These are phyloP conservation scores for Debaryomyces coudertii DNA, from an alignment of 1,139 yeast genomes.

Conservation along the genomic window DNA sequence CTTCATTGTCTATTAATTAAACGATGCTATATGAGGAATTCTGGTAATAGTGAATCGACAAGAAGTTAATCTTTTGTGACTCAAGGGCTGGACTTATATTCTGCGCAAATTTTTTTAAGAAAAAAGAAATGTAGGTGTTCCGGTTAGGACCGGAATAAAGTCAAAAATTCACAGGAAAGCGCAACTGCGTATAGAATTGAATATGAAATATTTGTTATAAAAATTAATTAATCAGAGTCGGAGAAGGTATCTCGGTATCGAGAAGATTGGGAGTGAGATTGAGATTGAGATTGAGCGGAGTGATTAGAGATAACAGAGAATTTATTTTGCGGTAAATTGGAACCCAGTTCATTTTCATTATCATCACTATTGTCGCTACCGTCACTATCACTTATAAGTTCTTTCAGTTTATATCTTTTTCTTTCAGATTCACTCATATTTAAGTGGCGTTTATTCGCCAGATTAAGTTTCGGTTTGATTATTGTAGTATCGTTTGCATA, in stretches of 20 bases:
- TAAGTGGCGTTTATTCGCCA: background rate
- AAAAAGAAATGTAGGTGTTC: constrained; percentile 1
- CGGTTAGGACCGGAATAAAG: constrained; percentile 4
- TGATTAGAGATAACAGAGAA: background rate
- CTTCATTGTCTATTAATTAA: constrained; percentile 54
- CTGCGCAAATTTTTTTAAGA: background rate
- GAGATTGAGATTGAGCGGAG: background rate
- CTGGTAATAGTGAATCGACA: background rate
- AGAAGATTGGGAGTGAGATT: constrained; percentile 1
- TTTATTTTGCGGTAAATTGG: background rate
- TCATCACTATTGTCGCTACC: background rate
- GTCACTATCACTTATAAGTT: constrained; percentile 7
- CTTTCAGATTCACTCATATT: background rate
- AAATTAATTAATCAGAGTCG: constrained; percentile 8
- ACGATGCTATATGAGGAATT: background rate
- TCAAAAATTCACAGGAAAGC: background rate
- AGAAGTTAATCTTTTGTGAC: constrained; percentile 3
- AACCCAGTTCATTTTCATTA: constrained; percentile 6
- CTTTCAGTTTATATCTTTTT: constrained; percentile 15
- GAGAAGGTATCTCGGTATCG: constrained; percentile 10
- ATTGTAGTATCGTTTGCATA: constrained; percentile 19
- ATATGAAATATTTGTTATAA: background rate
- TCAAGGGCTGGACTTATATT: background rate
- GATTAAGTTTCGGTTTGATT: constrained; percentile 7
- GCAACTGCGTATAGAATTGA: background rate